Conservation (phyloP, 768 basidiomycete genomes). For the Erythrobasidium yunnanense region DNA sequence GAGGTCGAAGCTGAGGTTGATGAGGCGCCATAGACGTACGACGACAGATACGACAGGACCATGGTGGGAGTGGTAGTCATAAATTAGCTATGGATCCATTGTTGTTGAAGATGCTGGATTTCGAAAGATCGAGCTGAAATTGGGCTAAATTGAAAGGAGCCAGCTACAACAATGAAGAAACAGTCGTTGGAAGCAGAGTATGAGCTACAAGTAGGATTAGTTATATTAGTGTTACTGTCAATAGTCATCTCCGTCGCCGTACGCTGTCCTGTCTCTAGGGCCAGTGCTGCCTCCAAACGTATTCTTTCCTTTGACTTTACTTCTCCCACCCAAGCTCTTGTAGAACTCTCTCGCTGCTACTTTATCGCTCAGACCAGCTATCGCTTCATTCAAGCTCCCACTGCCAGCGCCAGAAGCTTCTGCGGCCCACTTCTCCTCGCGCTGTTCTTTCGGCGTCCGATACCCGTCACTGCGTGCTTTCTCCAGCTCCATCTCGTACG, state of each 20-base stretch:
- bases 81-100: no score
- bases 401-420: constrained; percentile 21
- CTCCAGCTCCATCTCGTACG: constrained; percentile 23
- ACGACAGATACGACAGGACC: constrained; percentile 23
- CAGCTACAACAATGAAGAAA: no score
- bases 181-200: no score
- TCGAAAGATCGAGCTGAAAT: no score
- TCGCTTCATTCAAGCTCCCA: background rate
- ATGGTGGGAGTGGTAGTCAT: constrained; percentile 1
- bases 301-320: constrained; percentile 34
- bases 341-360: constrained; percentile 36
- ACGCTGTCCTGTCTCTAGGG: constrained; percentile 10
- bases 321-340: constrained; percentile 33
- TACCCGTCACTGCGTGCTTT: constrained; percentile 27
- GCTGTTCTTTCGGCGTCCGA: constrained; percentile 35
- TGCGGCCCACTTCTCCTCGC: constrained; percentile 33
- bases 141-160: no score
- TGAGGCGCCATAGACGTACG: constrained; percentile 5
- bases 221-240: no score
- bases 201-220: no score
- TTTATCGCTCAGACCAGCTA: constrained; percentile 20
- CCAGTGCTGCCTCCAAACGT: constrained; percentile 7
- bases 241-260: constrained; percentile 20
- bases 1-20: background rate
- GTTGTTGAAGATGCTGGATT: background rate